A percentile compares a stretch with the other conserved stretches of the same genome.
Conservation (phyloP, 345 rosid species). For the Chamaenerion angustifolium region DNA sequence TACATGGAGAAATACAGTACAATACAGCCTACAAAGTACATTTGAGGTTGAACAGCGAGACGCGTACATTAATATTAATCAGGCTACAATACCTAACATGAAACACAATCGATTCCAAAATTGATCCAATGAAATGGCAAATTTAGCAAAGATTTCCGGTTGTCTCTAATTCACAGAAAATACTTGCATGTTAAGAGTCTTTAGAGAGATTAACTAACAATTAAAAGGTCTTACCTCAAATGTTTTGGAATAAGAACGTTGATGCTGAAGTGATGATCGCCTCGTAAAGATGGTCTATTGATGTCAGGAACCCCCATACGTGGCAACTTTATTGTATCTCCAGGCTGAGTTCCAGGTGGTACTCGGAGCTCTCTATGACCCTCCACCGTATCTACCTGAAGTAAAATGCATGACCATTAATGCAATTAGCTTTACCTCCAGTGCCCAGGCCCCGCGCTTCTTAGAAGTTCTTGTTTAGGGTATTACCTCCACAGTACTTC, state of each 20-base stretch:
- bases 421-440: conserved; percentile 3
- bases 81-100: too few relatives aligned
- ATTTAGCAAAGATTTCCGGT: too few relatives aligned
- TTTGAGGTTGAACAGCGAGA: too few relatives aligned
- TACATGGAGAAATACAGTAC: too few relatives aligned
- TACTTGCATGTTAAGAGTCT: too few relatives aligned
- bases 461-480: background rate
- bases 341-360: conserved; percentile 80
- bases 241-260: conserved; percentile 62
- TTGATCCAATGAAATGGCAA: background rate
- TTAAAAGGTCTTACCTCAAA: conserved; percentile 34
- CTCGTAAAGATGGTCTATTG: conserved; percentile 55
- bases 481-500: conserved; percentile 47
- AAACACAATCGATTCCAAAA: conserved; percentile 6
- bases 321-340: conserved; percentile 46
- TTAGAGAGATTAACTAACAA: background rate
- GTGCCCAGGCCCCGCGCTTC: too few relatives aligned
- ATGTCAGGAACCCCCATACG: conserved; percentile 77
- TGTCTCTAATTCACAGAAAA: background rate
- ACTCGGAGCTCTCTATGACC: conserved; percentile 61
- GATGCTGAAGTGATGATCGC: conserved; percentile 70
- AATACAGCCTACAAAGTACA: too few relatives aligned
- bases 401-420: background rate
- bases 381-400: conserved; percentile 81
- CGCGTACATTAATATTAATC: too few relatives aligned